Evolutionary conservation across 2,329 filamentous ascomycete species (phyloP).

Genomic region (Colletotrichum viniferum): DNA sequence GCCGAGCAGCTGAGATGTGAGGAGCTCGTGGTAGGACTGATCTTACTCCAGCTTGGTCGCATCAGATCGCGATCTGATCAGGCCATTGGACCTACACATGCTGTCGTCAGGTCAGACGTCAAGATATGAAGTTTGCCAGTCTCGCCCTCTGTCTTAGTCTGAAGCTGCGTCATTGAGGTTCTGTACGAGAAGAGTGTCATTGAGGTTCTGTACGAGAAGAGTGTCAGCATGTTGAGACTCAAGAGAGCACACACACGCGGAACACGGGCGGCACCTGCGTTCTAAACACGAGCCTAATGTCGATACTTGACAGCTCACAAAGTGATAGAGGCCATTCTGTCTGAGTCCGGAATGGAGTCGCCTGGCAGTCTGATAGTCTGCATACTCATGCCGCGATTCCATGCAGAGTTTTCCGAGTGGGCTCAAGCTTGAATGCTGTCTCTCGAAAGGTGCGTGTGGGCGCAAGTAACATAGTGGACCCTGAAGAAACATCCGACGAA

Average conservation of each 20-base stretch:
- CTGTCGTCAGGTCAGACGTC: neutral
- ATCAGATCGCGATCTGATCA: constrained; percentile 14
- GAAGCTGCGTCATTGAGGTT: neutral
- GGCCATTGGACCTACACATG: neutral
- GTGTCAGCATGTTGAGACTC: neutral
- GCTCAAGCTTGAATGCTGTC: constrained; percentile 15
- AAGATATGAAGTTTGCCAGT: neutral
- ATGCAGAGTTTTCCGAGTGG: constrained; percentile 22
- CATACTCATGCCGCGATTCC: constrained; percentile 16
- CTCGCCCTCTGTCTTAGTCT: neutral
- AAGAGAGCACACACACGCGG: neutral
- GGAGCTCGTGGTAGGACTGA: constrained; percentile 1
- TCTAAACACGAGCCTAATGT: neutral
- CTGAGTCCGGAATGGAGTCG: constrained; percentile 5
- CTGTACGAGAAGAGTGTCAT: constrained; percentile 1
- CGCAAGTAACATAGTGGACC: constrained; percentile 11
- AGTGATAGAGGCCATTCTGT: neutral
- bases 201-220: neutral
- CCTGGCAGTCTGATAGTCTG: neutral
- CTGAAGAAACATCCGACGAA: constrained; percentile 16
- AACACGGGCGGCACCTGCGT: constrained; percentile 2
- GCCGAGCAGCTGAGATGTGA: constrained; percentile 14
- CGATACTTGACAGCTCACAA: constrained; percentile 18
- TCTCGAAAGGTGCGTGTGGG: neutral
- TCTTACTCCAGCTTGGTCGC: constrained; percentile 5